Evolutionary conservation across 2,329 filamentous ascomycete genomes (phyloP).

Genomic region (Atkinsonella texensis): DNA sequence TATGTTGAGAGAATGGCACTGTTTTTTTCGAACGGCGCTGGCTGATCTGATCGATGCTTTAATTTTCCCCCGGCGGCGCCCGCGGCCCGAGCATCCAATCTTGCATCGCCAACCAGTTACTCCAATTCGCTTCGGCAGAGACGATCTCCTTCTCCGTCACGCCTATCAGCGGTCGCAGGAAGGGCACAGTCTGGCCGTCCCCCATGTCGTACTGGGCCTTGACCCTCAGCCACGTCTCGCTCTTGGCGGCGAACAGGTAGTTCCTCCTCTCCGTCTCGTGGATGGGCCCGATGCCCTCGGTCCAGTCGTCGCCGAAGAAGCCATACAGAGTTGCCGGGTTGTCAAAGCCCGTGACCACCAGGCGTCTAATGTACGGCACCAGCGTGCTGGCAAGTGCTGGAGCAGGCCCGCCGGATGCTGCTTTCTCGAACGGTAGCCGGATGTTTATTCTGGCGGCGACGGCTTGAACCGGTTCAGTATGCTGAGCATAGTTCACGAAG

Average conservation of each 20-base stretch:
- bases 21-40: too few species aligned
- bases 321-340: conserved; percentile 76
- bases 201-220: conserved; percentile 86
- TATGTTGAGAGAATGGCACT: too few species aligned
- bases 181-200: conserved; percentile 73
- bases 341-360: conserved; percentile 88
- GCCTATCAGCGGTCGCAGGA: conserved; percentile 69
- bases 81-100: conserved; percentile 95
- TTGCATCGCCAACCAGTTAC: conserved; percentile 91
- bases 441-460: conserved; percentile 90
- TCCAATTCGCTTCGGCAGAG: conserved; percentile 75
- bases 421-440: conserved; percentile 70
- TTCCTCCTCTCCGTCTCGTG: conserved; percentile 87
- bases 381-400: conserved; percentile 26
- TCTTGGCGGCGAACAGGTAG: conserved; percentile 91
- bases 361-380: conserved; percentile 77
- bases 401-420: conserved; percentile 10
- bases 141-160: conserved; percentile 71
- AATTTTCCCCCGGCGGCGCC: conserved; percentile 36
- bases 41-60: neutral
- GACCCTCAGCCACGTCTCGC: conserved; percentile 76
- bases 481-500: conserved; percentile 85
- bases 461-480: conserved; percentile 71
- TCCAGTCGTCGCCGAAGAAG: conserved; percentile 95
- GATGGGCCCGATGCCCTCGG: conserved; percentile 63